Evolutionary conservation across 257 asterid genomes (phyloP).

Genomic region (Coffea eugenioides): DNA sequence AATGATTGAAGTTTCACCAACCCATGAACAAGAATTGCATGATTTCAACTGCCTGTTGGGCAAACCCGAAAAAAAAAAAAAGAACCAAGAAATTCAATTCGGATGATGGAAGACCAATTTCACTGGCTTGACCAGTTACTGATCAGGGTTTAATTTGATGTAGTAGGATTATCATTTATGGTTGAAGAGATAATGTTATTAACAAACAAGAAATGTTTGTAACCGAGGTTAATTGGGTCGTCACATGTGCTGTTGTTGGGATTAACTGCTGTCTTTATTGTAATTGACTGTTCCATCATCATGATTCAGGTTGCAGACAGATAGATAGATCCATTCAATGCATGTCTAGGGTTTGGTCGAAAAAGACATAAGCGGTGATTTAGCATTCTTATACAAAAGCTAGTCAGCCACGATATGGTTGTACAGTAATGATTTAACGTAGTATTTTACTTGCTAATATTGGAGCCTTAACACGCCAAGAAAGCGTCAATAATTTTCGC

Average conservation of each 20-base stretch:
- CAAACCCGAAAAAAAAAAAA: no score
- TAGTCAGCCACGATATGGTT: slow-evolving; percentile 23
- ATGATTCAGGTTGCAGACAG: slow-evolving; percentile 4
- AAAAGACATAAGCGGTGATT: neutral
- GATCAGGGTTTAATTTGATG: neutral
- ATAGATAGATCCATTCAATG: slow-evolving; percentile 8
- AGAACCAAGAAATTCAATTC: neutral
- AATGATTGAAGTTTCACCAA: slow-evolving; percentile 64
- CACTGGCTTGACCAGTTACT: slow-evolving; percentile 1
- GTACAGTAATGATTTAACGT: neutral
- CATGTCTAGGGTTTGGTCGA: slow-evolving; percentile 1
- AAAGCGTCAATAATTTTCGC: neutral
- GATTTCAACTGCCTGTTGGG: slow-evolving; percentile 28
- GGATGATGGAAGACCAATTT: neutral
- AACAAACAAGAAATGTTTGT: neutral
- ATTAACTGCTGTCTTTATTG: neutral
- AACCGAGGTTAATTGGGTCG: slow-evolving; percentile 5
- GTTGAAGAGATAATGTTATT: no score
- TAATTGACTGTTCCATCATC: neutral
- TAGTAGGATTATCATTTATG: no score
- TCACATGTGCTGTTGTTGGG: slow-evolving; percentile 10
- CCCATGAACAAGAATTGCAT: slow-evolving; percentile 49
- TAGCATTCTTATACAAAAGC: neutral
- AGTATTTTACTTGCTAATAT: neutral
- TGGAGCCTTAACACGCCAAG: neutral